phyloP scores from a whole-genome alignment of 2,329 filamentous ascomycete genomes.

The Phaeophleospora eucalypticola region DNA sequence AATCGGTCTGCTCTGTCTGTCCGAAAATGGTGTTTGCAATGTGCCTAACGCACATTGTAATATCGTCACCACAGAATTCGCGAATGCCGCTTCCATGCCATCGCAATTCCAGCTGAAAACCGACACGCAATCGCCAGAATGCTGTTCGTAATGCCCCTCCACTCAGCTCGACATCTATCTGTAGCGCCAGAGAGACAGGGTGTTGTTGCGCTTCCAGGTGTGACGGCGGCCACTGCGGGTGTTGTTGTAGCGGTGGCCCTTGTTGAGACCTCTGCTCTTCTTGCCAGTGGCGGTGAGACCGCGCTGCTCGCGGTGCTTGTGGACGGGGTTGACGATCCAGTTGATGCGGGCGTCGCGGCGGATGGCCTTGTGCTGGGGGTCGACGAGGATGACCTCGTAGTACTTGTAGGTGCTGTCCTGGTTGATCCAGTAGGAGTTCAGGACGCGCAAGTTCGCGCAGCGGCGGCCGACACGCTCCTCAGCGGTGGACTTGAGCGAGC shows the following conservation, averaged over 20 bases:
- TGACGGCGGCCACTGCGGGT: slow-evolving; percentile 94
- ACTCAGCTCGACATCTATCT: slow-evolving; percentile 55
- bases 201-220: slow-evolving; percentile 99
- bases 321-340: slow-evolving; percentile 99
- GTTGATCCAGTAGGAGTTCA: slow-evolving; percentile 99
- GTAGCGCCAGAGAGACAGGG: slow-evolving; percentile 97
- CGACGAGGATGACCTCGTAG: slow-evolving; percentile 99
- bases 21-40: slow-evolving; percentile 3
- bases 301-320: slow-evolving; percentile 99
- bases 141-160: slow-evolving; percentile 7
- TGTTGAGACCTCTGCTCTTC: slow-evolving; percentile 99
- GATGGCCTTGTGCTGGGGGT: slow-evolving; percentile 99
- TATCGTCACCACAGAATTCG: neutral
- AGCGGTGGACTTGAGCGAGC: slow-evolving; percentile 93
- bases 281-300: slow-evolving; percentile 98
- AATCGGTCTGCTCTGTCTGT: neutral
- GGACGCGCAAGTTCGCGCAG: slow-evolving; percentile 97
- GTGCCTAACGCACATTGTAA: neutral
- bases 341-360: slow-evolving; percentile 98
- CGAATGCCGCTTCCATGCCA: slow-evolving; percentile 15
- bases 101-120: slow-evolving; percentile 18
- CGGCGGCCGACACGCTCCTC: slow-evolving; percentile 99
- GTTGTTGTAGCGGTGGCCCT: slow-evolving; percentile 99
- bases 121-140: slow-evolving; percentile 14
- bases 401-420: slow-evolving; percentile 99